A percentile compares a stretch with the other conserved stretches of the same genome.
Conservation (phyloP, 805 yeast species). For the Wickerhamiella alocasiicola region DNA sequence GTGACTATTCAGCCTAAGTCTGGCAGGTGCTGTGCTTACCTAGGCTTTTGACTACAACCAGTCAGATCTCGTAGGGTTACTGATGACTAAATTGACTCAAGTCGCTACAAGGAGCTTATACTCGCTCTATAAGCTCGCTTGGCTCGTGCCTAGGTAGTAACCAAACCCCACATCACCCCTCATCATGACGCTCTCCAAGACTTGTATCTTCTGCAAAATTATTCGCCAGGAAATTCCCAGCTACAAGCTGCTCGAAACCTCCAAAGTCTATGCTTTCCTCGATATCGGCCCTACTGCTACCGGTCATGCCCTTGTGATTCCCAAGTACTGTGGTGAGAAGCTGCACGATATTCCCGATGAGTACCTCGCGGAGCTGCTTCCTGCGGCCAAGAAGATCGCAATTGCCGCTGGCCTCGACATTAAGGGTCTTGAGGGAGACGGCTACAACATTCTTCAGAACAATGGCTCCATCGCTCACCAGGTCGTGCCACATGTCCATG, state of each 20-base stretch:
- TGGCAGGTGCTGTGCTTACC: too few relatives aligned
- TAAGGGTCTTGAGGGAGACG: constrained; percentile 49
- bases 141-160: too few relatives aligned
- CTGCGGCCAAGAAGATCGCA: constrained; percentile 78
- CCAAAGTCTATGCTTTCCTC: constrained; percentile 62
- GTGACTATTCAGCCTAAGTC: too few relatives aligned
- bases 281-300: constrained; percentile 87
- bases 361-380: constrained; percentile 70
- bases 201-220: constrained; percentile 85
- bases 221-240: constrained; percentile 94
- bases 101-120: too few relatives aligned
- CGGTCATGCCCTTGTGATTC: constrained; percentile 83
- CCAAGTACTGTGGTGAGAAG: constrained; percentile 88
- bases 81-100: too few relatives aligned
- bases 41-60: too few relatives aligned
- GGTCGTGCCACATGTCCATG: constrained; percentile 89
- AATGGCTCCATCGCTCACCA: constrained; percentile 95
- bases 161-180: not conserved
- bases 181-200: constrained; percentile 16
- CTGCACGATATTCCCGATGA: constrained; percentile 90
- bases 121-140: too few relatives aligned
- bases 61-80: too few relatives aligned
- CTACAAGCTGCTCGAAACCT: constrained; percentile 79
- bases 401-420: constrained; percentile 43
- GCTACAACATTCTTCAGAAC: constrained; percentile 84